Evolutionary conservation across 257 asterid species (phyloP).

Genomic region (Thymus quinquecostatus): DNA sequence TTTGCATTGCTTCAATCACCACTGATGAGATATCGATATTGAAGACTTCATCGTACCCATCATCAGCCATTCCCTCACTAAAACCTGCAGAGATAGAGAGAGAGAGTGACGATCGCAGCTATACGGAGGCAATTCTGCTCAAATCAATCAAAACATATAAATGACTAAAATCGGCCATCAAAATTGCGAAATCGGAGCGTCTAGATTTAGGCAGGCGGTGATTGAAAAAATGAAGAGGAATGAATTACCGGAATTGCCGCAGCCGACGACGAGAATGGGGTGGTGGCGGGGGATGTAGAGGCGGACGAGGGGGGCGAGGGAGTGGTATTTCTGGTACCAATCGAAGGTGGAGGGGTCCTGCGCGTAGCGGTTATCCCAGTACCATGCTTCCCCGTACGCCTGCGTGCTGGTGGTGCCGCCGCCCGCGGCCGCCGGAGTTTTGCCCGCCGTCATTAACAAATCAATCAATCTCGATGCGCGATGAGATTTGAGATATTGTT

Average conservation of each 20-base stretch:
- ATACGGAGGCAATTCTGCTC: not conserved
- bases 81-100: conserved; percentile 48
- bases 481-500: too few species aligned
- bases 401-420: conserved; percentile 39
- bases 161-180: not conserved
- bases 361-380: conserved; percentile 78
- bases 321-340: conserved; percentile 77
- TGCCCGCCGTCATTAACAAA: conserved; percentile 36
- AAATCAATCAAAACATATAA: not conserved
- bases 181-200: not conserved
- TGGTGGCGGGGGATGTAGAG: conserved; percentile 57
- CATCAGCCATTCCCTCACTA: conserved; percentile 69
- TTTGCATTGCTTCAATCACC: conserved; percentile 72
- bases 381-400: conserved; percentile 79
- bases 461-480: not conserved
- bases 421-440: conserved; percentile 31
- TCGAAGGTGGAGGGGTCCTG: conserved; percentile 62
- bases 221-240: not conserved
- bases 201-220: not conserved
- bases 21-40: conserved; percentile 73
- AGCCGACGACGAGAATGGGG: conserved; percentile 68
- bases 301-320: conserved; percentile 68
- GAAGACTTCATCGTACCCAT: conserved; percentile 63
- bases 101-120: not conserved
- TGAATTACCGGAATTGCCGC: conserved; percentile 69